Evolutionary conservation across 495 filamentous ascomycete species (phyloP).

Genomic region (Daldinia childiae): DNA sequence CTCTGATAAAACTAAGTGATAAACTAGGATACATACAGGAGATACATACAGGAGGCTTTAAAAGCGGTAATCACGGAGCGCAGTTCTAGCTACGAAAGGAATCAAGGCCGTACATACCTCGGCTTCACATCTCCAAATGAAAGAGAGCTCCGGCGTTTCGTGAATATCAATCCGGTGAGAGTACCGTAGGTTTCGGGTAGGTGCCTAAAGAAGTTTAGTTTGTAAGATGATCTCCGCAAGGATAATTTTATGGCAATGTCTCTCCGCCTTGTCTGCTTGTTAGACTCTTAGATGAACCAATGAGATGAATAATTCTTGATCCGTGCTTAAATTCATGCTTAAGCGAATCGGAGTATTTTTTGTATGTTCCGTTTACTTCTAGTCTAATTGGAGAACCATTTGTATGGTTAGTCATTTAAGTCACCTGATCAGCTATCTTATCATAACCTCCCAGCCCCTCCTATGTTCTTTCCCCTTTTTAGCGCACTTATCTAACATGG

Average conservation of each 20-base stretch:
- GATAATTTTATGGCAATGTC: constrained; percentile 9
- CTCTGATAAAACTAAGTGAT: constrained; percentile 4
- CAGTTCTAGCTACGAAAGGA: constrained; percentile 44
- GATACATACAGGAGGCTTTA: constrained; percentile 31
- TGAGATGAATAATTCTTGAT: constrained; percentile 11
- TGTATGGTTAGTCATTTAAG: constrained; percentile 8
- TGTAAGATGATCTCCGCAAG: constrained; percentile 25
- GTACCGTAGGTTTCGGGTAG: constrained; percentile 39
- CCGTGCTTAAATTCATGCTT: constrained; percentile 9
- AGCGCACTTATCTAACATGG: constrained; percentile 4
- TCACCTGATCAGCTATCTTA: constrained; percentile 20
- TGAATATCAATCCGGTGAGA: constrained; percentile 35
- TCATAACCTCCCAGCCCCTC: not conserved
- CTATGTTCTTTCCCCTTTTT: not conserved
- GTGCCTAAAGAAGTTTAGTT: constrained; percentile 30
- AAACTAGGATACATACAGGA: constrained; percentile 27
- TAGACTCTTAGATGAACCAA: constrained; percentile 35
- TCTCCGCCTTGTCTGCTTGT: not conserved
- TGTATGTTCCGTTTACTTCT: not conserved
- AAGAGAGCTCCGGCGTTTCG: constrained; percentile 48
- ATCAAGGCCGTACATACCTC: constrained; percentile 45
- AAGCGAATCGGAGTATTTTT: constrained; percentile 37
- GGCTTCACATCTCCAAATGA: constrained; percentile 59
- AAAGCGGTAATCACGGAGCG: constrained; percentile 30
- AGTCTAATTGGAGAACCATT: constrained; percentile 18